Conservation (phyloP, 2,329 filamentous ascomycete species). For the Diaporthe sp. region DNA sequence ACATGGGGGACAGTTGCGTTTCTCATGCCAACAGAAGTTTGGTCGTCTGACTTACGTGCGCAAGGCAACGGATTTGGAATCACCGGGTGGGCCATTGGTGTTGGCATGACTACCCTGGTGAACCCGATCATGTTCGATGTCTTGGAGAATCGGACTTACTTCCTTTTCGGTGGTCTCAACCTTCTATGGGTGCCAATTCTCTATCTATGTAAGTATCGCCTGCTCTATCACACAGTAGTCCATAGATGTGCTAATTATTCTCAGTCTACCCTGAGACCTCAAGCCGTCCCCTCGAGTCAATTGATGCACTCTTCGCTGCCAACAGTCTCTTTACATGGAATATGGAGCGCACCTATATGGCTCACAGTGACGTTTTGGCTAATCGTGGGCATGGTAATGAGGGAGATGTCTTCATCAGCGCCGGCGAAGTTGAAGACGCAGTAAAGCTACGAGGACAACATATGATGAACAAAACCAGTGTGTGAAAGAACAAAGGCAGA, state of each 20-base stretch:
- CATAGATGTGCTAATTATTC: not conserved
- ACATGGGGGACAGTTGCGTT: slow-evolving; percentile 64
- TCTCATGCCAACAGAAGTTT: slow-evolving; percentile 67
- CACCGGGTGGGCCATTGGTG: slow-evolving; percentile 69
- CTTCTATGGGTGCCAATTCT: not conserved
- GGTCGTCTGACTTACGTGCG: slow-evolving; percentile 67
- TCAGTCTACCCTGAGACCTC: not conserved
- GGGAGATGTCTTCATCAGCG: not conserved
- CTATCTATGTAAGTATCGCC: not conserved
- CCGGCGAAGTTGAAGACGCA: no score
- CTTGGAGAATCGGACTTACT: slow-evolving; percentile 62
- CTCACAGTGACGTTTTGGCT: not conserved
- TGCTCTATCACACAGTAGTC: not conserved
- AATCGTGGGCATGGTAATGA: not conserved
- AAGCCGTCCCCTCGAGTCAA: slow-evolving; percentile 51
- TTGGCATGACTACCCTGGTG: slow-evolving; percentile 65
- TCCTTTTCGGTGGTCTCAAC: slow-evolving; percentile 65
- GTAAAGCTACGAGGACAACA: no score
- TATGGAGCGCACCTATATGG: slow-evolving; percentile 51
- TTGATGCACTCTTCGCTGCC: slow-evolving; percentile 63
- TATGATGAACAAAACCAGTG: no score
- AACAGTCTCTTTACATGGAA: slow-evolving; percentile 57
- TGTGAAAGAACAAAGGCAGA: no score
- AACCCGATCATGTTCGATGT: slow-evolving; percentile 64
- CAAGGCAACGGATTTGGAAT: slow-evolving; percentile 71